These are phyloP conservation scores for Pyrenochaeta sp. DNA, from an alignment of 2,329 filamentous ascomycete species.

Conservation along the genomic window DNA sequence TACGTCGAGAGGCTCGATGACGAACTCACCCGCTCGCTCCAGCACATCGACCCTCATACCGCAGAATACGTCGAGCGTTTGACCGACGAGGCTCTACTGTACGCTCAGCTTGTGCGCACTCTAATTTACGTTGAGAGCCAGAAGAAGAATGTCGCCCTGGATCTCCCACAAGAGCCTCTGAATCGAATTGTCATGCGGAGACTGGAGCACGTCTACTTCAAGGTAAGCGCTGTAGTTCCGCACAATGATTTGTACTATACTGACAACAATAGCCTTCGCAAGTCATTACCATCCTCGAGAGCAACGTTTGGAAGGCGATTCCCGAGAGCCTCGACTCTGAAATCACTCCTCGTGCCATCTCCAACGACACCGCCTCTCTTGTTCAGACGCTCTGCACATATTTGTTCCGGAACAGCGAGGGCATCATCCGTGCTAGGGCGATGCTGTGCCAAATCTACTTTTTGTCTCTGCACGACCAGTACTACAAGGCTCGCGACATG, in stretches of 20 bases:
- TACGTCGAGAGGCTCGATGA: slow-evolving; percentile 96
- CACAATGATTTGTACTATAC: slow-evolving; percentile 8
- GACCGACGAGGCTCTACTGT: slow-evolving; percentile 87
- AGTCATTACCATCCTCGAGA: slow-evolving; percentile 92
- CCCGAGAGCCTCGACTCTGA: slow-evolving; percentile 74
- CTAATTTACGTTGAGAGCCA: slow-evolving; percentile 88
- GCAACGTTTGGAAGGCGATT: slow-evolving; percentile 88
- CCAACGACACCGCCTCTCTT: slow-evolving; percentile 75
- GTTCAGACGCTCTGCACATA: slow-evolving; percentile 92
- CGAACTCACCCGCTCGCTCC: slow-evolving; percentile 95
- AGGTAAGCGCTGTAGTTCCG: slow-evolving; percentile 61
- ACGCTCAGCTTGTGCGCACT: slow-evolving; percentile 89
- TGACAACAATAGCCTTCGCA: slow-evolving; percentile 73
- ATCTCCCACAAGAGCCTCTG: slow-evolving; percentile 82
- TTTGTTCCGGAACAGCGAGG: slow-evolving; percentile 92
- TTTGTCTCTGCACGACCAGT: slow-evolving; percentile 94
- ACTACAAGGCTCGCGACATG: slow-evolving; percentile 98
- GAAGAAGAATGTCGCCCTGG: slow-evolving; percentile 72
- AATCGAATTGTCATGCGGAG: slow-evolving; percentile 95
- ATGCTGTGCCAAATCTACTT: slow-evolving; percentile 99
- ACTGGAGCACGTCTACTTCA: slow-evolving; percentile 98
- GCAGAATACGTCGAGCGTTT: slow-evolving; percentile 98
- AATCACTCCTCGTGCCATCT: slow-evolving; percentile 77
- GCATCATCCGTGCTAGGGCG: slow-evolving; percentile 92
- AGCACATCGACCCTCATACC: slow-evolving; percentile 97